Evolutionary conservation across 73 alveolate genomes (phyloP), one percentile per base, ranked within the genome.

Genomic region (Blepharisma stoltei): DNA sequence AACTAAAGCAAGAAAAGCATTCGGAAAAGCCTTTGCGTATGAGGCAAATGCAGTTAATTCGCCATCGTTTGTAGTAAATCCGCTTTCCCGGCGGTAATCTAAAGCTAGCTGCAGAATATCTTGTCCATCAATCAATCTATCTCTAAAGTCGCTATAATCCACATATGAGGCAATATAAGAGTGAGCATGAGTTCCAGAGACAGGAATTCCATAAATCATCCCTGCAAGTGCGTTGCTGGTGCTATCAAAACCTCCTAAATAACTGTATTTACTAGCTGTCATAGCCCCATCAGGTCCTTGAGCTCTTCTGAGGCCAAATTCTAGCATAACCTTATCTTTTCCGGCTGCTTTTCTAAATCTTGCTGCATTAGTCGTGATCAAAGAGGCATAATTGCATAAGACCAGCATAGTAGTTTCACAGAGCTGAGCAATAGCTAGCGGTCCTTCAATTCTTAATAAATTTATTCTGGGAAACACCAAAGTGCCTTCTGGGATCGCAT

Each of bases 241-340:
- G 38, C 97, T 96, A 49, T 88, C 94, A 81, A 93, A 93, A 45
- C 89, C 90, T n/a, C 98, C 98, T 25, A 93, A 77, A 76, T 82
- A 93, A 6, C 95, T 77, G 71, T 91, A 93, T 55, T 89, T 78
- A 7, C 87, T 88, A 27, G 98, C 97, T 25, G 94, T 78, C 75
- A 93, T 27, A 9, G 90, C 97, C n/a, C 98, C 98, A 78, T 93
- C 94, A 14, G 98, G 97, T 6, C 98, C 98, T 73, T 93, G 84
- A 21, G 98, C 98, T 77, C 98, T 77, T 71, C 98, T 80, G 32
- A 85, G 70, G 32, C 98, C 98, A 77, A 93, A 91, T 77, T 93
- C 98, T 50, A 90, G 79, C 55, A 94, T 81, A 25, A 76, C 32
- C 7, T 69, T 88, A 6, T 81, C 71, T 46, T 71, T 83, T 0